Evolutionary conservation across 768 basidiomycete genomes (phyloP).

Genomic region (Russula emetica): DNA sequence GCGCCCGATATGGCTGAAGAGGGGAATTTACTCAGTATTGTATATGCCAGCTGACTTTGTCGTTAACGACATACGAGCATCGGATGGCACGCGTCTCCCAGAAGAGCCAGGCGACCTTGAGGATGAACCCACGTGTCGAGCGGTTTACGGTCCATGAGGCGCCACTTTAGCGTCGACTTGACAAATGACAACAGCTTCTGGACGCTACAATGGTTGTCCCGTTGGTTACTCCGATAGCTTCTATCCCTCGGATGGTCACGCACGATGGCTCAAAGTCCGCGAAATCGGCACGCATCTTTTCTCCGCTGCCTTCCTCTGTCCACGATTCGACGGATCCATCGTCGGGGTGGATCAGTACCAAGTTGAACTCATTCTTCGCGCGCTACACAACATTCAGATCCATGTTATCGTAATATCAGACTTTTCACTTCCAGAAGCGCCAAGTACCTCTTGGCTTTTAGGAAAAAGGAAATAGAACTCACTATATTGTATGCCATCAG

Average conservation of each 20-base stretch:
- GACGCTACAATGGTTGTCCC: conserved; percentile 28
- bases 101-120: conserved; percentile 35
- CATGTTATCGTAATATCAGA: not conserved
- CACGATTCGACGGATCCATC: conserved; percentile 42
- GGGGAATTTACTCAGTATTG: not conserved
- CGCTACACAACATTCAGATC: conserved; percentile 28
- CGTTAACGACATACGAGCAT: conserved; percentile 36
- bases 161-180: conserved; percentile 41
- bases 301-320: conserved; percentile 42
- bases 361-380: conserved; percentile 37
- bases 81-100: conserved; percentile 44
- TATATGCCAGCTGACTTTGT: not conserved
- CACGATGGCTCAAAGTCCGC: conserved; percentile 42
- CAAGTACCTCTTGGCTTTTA: not conserved
- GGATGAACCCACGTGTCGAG: conserved; percentile 40
- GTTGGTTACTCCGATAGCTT: too few relatives aligned
- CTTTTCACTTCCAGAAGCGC: not conserved
- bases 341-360: conserved; percentile 39
- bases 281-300: conserved; percentile 42
- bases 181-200: conserved; percentile 39
- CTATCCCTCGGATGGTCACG: conserved; percentile 10
- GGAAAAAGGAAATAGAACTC: conserved; percentile 23
- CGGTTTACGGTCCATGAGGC: conserved; percentile 41
- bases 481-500: conserved; percentile 46
- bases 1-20: conserved; percentile 40